Evolutionary conservation across 2,329 filamentous ascomycete species (phyloP).

Genomic region (Aspergillus sp.): DNA sequence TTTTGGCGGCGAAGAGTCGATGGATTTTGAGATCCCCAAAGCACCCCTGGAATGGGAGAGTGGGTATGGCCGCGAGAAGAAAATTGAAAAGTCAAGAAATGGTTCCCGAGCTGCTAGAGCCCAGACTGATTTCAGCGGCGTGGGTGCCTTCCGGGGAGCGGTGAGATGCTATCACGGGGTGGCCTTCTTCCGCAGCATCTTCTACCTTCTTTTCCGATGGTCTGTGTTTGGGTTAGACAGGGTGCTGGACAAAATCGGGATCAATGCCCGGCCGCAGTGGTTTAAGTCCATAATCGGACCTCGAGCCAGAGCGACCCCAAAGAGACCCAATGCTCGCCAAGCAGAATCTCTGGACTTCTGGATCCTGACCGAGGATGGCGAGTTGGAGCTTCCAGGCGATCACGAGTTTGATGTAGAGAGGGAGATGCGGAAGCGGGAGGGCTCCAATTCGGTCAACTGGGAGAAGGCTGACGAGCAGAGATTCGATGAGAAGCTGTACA

Average conservation of each 20-base stretch:
- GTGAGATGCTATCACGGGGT: slow-evolving; percentile 72
- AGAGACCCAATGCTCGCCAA: slow-evolving; percentile 11
- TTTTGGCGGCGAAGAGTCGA: slow-evolving; percentile 32
- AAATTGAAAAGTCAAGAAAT: slow-evolving; percentile 40
- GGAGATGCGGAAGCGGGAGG: slow-evolving; percentile 67
- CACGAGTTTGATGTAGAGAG: slow-evolving; percentile 76
- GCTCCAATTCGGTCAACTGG: slow-evolving; percentile 40
- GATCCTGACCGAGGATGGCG: slow-evolving; percentile 53
- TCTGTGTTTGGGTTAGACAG: slow-evolving; percentile 56
- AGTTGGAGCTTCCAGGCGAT: slow-evolving; percentile 56
- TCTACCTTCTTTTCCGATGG: slow-evolving; percentile 61
- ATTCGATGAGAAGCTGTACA: slow-evolving; percentile 73
- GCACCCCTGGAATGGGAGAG: slow-evolving; percentile 40
- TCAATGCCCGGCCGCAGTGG: slow-evolving; percentile 64
- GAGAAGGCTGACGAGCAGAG: slow-evolving; percentile 59
- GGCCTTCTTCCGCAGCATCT: slow-evolving; percentile 74
- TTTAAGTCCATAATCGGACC: slow-evolving; percentile 44
- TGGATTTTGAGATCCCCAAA: slow-evolving; percentile 36
- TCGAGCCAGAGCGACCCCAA: slow-evolving; percentile 16
- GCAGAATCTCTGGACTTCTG: slow-evolving; percentile 50
- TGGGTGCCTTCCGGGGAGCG: slow-evolving; percentile 76
- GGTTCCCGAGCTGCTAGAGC: slow-evolving; percentile 36
- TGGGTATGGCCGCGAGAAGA: slow-evolving; percentile 47
- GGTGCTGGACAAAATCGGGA: slow-evolving; percentile 58
- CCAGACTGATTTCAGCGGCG: slow-evolving; percentile 54